These are phyloP conservation scores for Xylariales sp. DNA, from an alignment of 2,329 filamentous ascomycete genomes.

Conservation along the genomic window DNA sequence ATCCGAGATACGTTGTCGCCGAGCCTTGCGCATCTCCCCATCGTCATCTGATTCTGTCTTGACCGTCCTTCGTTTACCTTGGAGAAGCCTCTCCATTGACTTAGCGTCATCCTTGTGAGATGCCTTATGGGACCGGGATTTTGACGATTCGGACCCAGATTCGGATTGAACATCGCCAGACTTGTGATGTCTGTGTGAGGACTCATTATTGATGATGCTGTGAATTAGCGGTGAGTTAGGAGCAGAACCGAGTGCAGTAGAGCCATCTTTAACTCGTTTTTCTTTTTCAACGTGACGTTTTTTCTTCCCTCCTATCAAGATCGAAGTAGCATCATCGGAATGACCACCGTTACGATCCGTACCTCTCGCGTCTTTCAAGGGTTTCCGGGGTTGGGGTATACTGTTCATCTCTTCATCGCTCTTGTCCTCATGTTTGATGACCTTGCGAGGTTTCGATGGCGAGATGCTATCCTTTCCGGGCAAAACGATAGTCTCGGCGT, in stretches of 20 bases:
- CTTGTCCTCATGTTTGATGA: constrained; percentile 73
- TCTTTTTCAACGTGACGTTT: constrained; percentile 62
- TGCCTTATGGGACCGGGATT: constrained; percentile 58
- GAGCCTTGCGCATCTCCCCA: constrained; percentile 63
- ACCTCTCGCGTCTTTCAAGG: constrained; percentile 52
- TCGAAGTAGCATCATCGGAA: constrained; percentile 51
- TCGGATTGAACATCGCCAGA: constrained; percentile 57
- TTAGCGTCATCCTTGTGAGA: constrained; percentile 61
- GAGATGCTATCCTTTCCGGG: constrained; percentile 73
- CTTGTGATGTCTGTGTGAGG: constrained; percentile 55
- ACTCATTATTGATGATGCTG: constrained; percentile 44
- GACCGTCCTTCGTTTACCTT: constrained; percentile 65
- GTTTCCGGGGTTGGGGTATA: constrained; percentile 50
- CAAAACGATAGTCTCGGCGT: constrained; percentile 78
- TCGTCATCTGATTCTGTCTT: constrained; percentile 70
- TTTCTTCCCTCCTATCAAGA: constrained; percentile 58
- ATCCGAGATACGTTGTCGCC: constrained; percentile 64
- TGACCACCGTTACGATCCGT: constrained; percentile 45
- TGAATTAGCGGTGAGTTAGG: constrained; percentile 65
- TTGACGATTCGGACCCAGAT: constrained; percentile 67
- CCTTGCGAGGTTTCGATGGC: constrained; percentile 71
- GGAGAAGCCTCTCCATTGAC: constrained; percentile 58
- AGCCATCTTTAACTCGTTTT: constrained; percentile 61
- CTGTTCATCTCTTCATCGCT: constrained; percentile 66
- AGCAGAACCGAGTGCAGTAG: constrained; percentile 69